Percentiles rank a stretch among this genome's conserved stretches.
phyloP scores from a whole-genome alignment of 352 stramenopile genomes.

The Pythium rhizo-oryzae region DNA sequence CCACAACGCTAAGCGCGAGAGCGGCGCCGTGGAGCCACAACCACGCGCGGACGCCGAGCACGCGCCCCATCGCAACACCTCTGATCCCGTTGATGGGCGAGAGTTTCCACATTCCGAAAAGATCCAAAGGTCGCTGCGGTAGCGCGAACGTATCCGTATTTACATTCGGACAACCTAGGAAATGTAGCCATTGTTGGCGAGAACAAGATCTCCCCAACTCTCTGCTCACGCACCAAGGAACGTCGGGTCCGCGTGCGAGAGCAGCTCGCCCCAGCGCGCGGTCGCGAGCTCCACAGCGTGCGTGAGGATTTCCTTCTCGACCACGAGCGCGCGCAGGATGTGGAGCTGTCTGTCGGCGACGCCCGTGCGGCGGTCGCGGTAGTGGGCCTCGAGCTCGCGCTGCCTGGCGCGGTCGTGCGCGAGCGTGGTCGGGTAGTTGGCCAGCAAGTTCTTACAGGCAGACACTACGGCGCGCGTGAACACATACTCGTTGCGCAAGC shows the following conservation, averaged over 20 bases:
- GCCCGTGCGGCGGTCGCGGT: conserved; percentile 11
- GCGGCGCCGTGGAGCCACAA: background rate
- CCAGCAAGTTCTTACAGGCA: conserved; percentile 32
- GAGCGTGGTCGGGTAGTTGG: conserved; percentile 33
- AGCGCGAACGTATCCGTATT: conserved; percentile 12
- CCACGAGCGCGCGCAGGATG: conserved; percentile 45
- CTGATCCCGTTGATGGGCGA: background rate
- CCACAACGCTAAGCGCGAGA: background rate
- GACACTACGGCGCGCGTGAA: conserved; percentile 30
- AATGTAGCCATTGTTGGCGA: conserved; percentile 29
- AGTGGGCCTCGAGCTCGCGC: conserved; percentile 10
- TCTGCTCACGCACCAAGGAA: conserved; percentile 28
- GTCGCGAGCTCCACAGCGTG: conserved; percentile 48
- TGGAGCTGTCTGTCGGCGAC: conserved; percentile 27
- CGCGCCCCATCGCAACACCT: background rate
- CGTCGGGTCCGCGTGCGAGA: conserved; percentile 49
- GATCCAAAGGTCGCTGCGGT: conserved; percentile 10
- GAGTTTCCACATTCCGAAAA: background rate
- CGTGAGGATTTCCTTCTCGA: conserved; percentile 66
- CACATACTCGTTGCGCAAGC: conserved; percentile 35
- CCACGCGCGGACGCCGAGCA: background rate
- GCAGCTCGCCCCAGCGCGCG: conserved; percentile 48
- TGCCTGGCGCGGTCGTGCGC: conserved; percentile 23
- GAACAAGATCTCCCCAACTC: too few relatives aligned
- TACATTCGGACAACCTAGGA: conserved; percentile 18